Percentiles rank a stretch among this genome's conserved stretches.
Evolutionary conservation across 352 stramenopile genomes (phyloP).

Genomic region (Pseudoperonospora humuli): DNA sequence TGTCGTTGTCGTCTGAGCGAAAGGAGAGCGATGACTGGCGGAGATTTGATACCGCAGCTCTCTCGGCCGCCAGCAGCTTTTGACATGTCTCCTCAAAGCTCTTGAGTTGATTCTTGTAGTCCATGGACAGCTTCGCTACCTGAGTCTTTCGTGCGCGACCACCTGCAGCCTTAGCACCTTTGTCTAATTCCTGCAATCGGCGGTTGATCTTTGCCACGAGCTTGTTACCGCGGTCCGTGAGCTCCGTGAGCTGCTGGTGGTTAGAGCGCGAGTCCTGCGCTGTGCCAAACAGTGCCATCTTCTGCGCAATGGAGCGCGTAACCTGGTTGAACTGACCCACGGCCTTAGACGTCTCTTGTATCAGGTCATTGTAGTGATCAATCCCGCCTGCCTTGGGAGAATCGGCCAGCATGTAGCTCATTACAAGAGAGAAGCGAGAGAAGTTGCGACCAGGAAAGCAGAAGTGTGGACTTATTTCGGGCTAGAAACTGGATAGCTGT

Average conservation of each 20-base stretch:
- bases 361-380: conserved; percentile 44
- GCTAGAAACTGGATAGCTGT: too few relatives aligned
- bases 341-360: conserved; percentile 54
- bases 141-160: conserved; percentile 41
- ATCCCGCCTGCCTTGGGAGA: conserved; percentile 40
- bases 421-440: not conserved
- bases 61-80: conserved; percentile 37
- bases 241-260: conserved; percentile 54
- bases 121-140: conserved; percentile 42
- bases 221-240: conserved; percentile 52
- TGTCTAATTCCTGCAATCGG: conserved; percentile 40
- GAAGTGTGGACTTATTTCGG: too few relatives aligned
- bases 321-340: conserved; percentile 52
- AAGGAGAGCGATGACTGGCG: conserved; percentile 44
- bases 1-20: conserved; percentile 32
- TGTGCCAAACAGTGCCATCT: conserved; percentile 53
- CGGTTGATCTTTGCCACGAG: conserved; percentile 50
- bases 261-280: conserved; percentile 49
- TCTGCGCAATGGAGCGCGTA: conserved; percentile 51
- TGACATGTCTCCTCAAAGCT: conserved; percentile 51
- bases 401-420: conserved; percentile 44
- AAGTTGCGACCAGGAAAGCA: too few relatives aligned
- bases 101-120: conserved; percentile 61
- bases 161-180: conserved; percentile 21
- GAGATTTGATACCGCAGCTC: conserved; percentile 40